Percentiles rank a stretch among this genome's conserved stretches.
Conservation (phyloP, 140 eudicot genomes). For the Anethum foeniculum region DNA sequence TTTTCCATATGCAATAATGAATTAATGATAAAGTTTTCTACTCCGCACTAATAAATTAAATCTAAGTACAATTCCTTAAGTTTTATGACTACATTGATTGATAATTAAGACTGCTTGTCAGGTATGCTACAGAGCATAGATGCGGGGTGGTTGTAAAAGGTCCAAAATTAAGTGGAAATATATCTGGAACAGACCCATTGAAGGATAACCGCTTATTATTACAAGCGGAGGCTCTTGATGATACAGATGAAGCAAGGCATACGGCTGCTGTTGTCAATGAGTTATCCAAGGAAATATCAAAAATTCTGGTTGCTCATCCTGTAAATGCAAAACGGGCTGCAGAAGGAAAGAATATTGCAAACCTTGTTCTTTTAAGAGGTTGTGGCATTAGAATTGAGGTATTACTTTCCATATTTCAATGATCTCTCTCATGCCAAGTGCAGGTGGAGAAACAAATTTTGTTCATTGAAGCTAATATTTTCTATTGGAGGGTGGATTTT, state of each 20-base stretch:
- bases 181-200: slow-evolving; percentile 95
- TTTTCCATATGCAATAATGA: neutral
- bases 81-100: neutral
- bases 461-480: neutral
- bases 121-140: slow-evolving; percentile 99
- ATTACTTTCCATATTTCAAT: neutral
- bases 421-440: neutral
- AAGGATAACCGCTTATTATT: slow-evolving; percentile 84
- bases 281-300: slow-evolving; percentile 72
- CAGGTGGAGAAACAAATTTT: neutral
- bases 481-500: neutral
- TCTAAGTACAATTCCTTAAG: neutral
- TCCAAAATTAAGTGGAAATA: slow-evolving; percentile 86
- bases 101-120: slow-evolving; percentile 22
- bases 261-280: slow-evolving; percentile 84
- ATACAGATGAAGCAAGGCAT: slow-evolving; percentile 82
- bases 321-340: slow-evolving; percentile 60
- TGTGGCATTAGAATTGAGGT: slow-evolving; percentile 97
- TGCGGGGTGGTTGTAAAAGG: slow-evolving; percentile 98
- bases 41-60: neutral
- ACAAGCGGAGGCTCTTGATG: slow-evolving; percentile 75
- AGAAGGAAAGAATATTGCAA: slow-evolving; percentile 83
- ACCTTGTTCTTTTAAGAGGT: slow-evolving; percentile 87
- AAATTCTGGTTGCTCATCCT: slow-evolving; percentile 69
- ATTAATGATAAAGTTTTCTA: neutral